These are phyloP conservation scores for Neoboletus subvelutipes DNA, from an alignment of 768 basidiomycete species.

Conservation along the genomic window DNA sequence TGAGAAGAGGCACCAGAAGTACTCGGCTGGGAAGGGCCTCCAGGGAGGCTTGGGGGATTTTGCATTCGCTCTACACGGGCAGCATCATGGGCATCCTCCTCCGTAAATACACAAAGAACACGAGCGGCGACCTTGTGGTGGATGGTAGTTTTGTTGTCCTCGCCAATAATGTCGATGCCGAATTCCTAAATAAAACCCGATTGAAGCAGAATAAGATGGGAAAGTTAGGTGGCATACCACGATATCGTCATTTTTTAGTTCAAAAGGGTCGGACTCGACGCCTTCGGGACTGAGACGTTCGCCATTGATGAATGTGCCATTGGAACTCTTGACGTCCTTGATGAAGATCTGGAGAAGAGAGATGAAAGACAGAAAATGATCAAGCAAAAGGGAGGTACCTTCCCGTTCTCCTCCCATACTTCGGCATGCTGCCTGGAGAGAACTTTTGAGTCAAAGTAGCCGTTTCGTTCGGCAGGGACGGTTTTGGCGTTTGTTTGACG, in stretches of 20 bases:
- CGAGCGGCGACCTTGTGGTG: slow-evolving; percentile 99
- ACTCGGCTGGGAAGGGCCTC: slow-evolving; percentile 38
- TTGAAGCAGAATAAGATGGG: slow-evolving; percentile 7
- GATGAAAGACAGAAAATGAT: slow-evolving; percentile 8
- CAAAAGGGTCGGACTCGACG: slow-evolving; percentile 87
- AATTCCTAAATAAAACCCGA: slow-evolving; percentile 67
- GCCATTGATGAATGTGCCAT: slow-evolving; percentile 97
- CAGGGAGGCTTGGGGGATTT: slow-evolving; percentile 32
- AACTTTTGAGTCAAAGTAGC: slow-evolving; percentile 96
- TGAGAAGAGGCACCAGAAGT: slow-evolving; percentile 26
- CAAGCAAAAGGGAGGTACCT: slow-evolving; percentile 48
- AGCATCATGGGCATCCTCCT: slow-evolving; percentile 79
- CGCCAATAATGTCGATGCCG: slow-evolving; percentile 97
- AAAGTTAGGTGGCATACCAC: slow-evolving; percentile 61
- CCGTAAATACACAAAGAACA: slow-evolving; percentile 82
- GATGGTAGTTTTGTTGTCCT: slow-evolving; percentile 96
- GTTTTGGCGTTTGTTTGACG: slow-evolving; percentile 96
- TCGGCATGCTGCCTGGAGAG: slow-evolving; percentile 94
- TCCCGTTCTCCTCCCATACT: slow-evolving; percentile 92
- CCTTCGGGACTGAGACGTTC: slow-evolving; percentile 89
- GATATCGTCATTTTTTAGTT: slow-evolving; percentile 93
- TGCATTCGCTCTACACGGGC: slow-evolving; percentile 70
- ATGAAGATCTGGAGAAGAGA: slow-evolving; percentile 74
- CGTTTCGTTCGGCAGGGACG: slow-evolving; percentile 87
- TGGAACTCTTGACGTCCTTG: slow-evolving; percentile 97